Base-by-base conservation (phyloP, 805 yeast species). In the Sugiyamaella qingdaonensis region DNA sequence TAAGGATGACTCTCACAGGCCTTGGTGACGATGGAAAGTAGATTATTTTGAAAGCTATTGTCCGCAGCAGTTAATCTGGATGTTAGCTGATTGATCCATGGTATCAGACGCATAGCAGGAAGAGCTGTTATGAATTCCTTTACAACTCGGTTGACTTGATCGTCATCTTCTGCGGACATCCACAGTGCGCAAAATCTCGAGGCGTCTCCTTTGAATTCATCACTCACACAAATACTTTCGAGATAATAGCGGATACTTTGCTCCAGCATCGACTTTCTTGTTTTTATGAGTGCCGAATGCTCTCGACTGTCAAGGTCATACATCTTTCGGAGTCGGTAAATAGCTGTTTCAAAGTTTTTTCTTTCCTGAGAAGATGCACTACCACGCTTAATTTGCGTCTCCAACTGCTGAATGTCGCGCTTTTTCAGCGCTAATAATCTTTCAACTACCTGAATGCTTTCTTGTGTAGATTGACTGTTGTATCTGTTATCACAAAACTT, bases 131-230 rank as follows among this genome's bases (percentile, higher is more conserved):
- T 61, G 3, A 71, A 68, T 1, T 64, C 59, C 11, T 61, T 61
- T 9, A 86, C 71, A 8, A 68, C 59, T 2, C 52, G 55, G 57
- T 80, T 84, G 4, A 86, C 69, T 0, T 62, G 66, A 1, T 67
- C 75, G 33, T 74, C 73, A 4, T 66, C 64, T 2, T 82, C 74
- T 58, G 81, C 77, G 55, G 84, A 86, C 37, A 92, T 73, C 95
- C 97, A 92, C 10, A 92, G 66, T 0, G 91, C 86, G 66, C 91
- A 85, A 56, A 91, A 85, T 52, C 87, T 79, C 63, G 88, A 95
- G 29, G 85, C 70, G 48, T 80, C 85, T 2, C 18, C 27, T 10
- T 16, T 35, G 32, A 24, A 37, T 19, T 48, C 46, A 21, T 54
- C 51, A 39, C 47, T 37, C n/a, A 21, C 37, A 11, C 47, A 49